Conservation (phyloP, 495 filamentous ascomycete genomes). For the Hypomontagnella monticulosa region DNA sequence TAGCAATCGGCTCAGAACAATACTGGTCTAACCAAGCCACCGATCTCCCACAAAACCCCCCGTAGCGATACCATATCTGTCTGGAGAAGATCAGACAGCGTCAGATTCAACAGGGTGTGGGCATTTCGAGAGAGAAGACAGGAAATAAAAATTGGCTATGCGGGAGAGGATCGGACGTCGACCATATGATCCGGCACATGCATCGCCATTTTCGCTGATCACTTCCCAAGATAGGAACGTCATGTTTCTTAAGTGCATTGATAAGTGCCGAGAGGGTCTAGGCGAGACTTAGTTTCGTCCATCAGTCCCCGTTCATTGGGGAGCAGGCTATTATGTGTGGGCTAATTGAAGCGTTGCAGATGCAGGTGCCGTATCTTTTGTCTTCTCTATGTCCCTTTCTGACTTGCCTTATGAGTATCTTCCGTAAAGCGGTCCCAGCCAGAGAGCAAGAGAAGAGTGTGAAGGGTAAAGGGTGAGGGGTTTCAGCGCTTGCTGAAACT, state of each 20-base stretch:
- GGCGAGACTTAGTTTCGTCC: conserved; percentile 37
- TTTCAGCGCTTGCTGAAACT: conserved; percentile 42
- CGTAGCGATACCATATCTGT: conserved; percentile 22
- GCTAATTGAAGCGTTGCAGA: conserved; percentile 41
- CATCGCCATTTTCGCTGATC: conserved; percentile 37
- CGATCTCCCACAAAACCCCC: conserved; percentile 1
- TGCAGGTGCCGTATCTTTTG: conserved; percentile 27
- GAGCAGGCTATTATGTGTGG: conserved; percentile 40
- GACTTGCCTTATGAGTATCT: conserved; percentile 27
- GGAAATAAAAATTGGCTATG: conserved; percentile 20
- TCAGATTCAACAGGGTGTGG: conserved; percentile 26
- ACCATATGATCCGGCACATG: conserved; percentile 45
- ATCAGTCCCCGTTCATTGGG: conserved; percentile 34
- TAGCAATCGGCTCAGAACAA: conserved; percentile 29
- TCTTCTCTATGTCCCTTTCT: conserved; percentile 8
- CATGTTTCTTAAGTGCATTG: conserved; percentile 46
- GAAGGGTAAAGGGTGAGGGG: conserved; percentile 5
- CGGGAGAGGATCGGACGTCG: conserved; percentile 37
- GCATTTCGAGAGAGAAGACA: conserved; percentile 2
- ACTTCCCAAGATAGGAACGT: conserved; percentile 40
- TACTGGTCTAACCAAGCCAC: conserved; percentile 20
- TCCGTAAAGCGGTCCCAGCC: conserved; percentile 16
- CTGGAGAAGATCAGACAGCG: conserved; percentile 24
- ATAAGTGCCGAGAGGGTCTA: conserved; percentile 43
- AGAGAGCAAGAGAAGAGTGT: conserved; percentile 14